Evolutionary conservation across 352 stramenopile genomes (phyloP).

Genomic region (Globisporangium takayamanum): DNA sequence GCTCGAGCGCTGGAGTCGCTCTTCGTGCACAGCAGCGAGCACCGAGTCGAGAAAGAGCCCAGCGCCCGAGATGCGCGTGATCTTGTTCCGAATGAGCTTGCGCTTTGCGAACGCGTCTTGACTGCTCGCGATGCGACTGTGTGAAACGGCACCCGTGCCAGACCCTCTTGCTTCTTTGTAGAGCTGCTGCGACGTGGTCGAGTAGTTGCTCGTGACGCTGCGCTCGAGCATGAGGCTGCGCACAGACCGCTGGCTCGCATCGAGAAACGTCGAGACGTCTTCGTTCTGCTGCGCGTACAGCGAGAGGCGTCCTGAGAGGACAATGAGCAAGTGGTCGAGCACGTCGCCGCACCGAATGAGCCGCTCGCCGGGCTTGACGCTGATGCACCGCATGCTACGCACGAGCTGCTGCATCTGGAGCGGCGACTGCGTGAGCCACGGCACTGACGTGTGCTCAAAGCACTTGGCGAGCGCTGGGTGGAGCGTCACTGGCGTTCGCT

Average conservation of each 20-base stretch:
- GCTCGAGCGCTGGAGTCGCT: constrained; percentile 13
- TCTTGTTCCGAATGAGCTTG: constrained; percentile 14
- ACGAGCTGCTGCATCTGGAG: constrained; percentile 36
- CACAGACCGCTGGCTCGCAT: constrained; percentile 51
- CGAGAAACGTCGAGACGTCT: constrained; percentile 28
- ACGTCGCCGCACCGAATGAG: constrained; percentile 32
- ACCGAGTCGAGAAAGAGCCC: constrained; percentile 46
- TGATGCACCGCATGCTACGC: constrained; percentile 22
- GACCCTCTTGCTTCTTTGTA: constrained; percentile 15
- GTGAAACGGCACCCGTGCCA: background rate
- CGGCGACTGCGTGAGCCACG: constrained; percentile 23
- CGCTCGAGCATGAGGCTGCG: constrained; percentile 48
- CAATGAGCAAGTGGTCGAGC: constrained; percentile 38
- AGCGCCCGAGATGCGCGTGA: constrained; percentile 13
- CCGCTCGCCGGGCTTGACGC: constrained; percentile 30
- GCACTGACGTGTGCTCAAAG: constrained; percentile 21
- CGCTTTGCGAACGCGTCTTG: constrained; percentile 7
- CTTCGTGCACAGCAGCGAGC: constrained; percentile 32
- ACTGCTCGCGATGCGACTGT: background rate
- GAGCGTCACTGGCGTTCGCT: constrained; percentile 8
- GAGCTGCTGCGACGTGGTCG: constrained; percentile 56
- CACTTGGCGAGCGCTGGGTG: constrained; percentile 17
- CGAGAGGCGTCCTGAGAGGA: constrained; percentile 34
- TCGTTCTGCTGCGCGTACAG: constrained; percentile 36
- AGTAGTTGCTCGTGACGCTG: constrained; percentile 62